Conservation (phyloP, 805 yeast genomes). For the Yarrowia porcina region DNA sequence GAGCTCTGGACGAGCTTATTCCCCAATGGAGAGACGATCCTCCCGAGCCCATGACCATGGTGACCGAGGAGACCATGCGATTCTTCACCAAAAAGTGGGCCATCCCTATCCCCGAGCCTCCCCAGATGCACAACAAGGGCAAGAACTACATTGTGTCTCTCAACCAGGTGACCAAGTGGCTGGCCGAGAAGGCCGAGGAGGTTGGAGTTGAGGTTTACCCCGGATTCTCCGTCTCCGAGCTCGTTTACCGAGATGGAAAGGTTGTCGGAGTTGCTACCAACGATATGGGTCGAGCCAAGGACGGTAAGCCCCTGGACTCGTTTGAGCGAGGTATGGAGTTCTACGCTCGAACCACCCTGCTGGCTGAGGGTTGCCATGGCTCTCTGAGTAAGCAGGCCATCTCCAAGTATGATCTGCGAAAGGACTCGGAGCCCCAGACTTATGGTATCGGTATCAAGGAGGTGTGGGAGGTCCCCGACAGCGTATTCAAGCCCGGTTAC, state of each 20-base stretch:
- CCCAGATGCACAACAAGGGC: slow-evolving; percentile 77
- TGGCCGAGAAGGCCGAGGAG: slow-evolving; percentile 87
- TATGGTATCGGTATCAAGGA: slow-evolving; percentile 96
- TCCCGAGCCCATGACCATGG: slow-evolving; percentile 65
- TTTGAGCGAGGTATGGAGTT: slow-evolving; percentile 98
- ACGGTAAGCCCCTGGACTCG: slow-evolving; percentile 73
- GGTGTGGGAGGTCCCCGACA: slow-evolving; percentile 91
- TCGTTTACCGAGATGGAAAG: slow-evolving; percentile 55
- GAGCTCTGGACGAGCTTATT: slow-evolving; percentile 76
- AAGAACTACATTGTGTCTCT: slow-evolving; percentile 78
- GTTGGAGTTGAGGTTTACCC: slow-evolving; percentile 93
- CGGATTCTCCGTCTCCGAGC: slow-evolving; percentile 78
- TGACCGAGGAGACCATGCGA: slow-evolving; percentile 69
- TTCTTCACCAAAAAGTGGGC: slow-evolving; percentile 59
- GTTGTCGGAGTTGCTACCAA: slow-evolving; percentile 91
- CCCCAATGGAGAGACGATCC: slow-evolving; percentile 54
- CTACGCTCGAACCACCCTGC: slow-evolving; percentile 80
- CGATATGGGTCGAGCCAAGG: slow-evolving; percentile 79
- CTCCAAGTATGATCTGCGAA: slow-evolving; percentile 62
- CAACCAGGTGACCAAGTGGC: slow-evolving; percentile 72
- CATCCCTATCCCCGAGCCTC: slow-evolving; percentile 85
- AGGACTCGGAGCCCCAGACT: slow-evolving; percentile 68
- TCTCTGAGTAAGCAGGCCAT: slow-evolving; percentile 79
- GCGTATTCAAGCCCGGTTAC: slow-evolving; percentile 72
- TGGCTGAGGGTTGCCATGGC: slow-evolving; percentile 99